Percentiles rank a stretch among this genome's conserved stretches.
These are phyloP conservation scores for Tylopilus orsonianus DNA, from an alignment of 1,284 basidiomycete species.

Conservation along the genomic window DNA sequence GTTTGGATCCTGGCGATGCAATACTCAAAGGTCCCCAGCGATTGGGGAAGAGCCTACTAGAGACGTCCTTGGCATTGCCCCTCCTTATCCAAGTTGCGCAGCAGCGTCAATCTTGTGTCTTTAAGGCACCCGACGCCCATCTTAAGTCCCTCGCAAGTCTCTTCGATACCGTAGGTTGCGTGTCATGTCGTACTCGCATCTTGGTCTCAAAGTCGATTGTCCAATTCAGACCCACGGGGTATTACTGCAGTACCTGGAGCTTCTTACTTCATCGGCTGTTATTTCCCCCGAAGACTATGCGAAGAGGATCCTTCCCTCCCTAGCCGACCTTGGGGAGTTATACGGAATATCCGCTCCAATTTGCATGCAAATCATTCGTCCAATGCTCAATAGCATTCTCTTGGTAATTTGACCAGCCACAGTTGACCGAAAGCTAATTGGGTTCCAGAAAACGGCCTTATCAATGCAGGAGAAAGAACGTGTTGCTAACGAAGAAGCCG, in stretches of 20 bases:
- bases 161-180: slow-evolving; percentile 75
- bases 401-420: slow-evolving; percentile 41
- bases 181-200: slow-evolving; percentile 20
- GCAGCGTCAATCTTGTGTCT: slow-evolving; percentile 81
- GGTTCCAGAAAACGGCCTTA: slow-evolving; percentile 51
- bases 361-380: slow-evolving; percentile 90
- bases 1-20: slow-evolving; percentile 62
- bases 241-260: slow-evolving; percentile 71
- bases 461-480: slow-evolving; percentile 64
- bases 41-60: slow-evolving; percentile 69
- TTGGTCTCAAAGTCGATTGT: slow-evolving; percentile 18
- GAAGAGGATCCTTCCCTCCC: slow-evolving; percentile 63
- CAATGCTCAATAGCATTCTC: slow-evolving; percentile 68
- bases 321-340: slow-evolving; percentile 67
- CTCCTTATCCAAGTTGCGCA: slow-evolving; percentile 88
- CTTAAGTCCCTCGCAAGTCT: slow-evolving; percentile 84
- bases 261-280: slow-evolving; percentile 64
- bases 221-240: slow-evolving; percentile 69
- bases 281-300: slow-evolving; percentile 64
- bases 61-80: slow-evolving; percentile 73
- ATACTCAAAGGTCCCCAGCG: slow-evolving; percentile 63
- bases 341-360: slow-evolving; percentile 82
- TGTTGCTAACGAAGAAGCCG: slow-evolving; percentile 66
- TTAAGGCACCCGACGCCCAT: slow-evolving; percentile 67
- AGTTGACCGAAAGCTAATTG: slow-evolving; percentile 12